phyloP scores from a whole-genome alignment of 371 early-diverging fungal species.

The Nematocida displodere region DNA sequence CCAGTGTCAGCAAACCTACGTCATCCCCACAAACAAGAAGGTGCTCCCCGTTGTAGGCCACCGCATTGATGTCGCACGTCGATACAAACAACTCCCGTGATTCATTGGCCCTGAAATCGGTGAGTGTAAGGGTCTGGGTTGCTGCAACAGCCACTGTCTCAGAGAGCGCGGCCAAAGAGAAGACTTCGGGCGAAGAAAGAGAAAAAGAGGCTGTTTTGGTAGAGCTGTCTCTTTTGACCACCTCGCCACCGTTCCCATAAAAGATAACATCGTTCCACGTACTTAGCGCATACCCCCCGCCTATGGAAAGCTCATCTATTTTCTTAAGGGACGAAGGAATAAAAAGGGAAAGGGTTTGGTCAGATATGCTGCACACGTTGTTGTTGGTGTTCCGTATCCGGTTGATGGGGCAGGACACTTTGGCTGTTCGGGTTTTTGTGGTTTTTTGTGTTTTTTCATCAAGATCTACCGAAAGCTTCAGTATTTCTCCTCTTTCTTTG shows the following conservation, averaged over 20 bases:
- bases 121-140: conserved; percentile 19
- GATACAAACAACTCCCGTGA: not conserved
- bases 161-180: conserved; percentile 1
- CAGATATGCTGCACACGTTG: not conserved
- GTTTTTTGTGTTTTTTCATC: not conserved
- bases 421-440: not conserved
- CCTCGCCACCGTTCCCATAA: conserved; percentile 10
- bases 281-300: conserved; percentile 25
- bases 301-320: not conserved
- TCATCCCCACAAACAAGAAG: conserved; percentile 62
- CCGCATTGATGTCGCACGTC: conserved; percentile 58
- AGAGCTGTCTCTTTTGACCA: not conserved
- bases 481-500: not conserved
- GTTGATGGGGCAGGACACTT: not conserved
- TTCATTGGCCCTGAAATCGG: conserved; percentile 47
- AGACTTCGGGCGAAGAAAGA: not conserved
- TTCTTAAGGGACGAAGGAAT: not conserved
- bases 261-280: not conserved
- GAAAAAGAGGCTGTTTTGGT: not conserved
- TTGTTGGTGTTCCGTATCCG: conserved; percentile 6
- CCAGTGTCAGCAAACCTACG: conserved; percentile 50
- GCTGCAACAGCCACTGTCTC: not conserved
- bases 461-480: not conserved
- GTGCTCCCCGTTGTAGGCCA: conserved; percentile 58
- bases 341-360: not conserved